Evolutionary conservation across 441 rosid species (phyloP), one percentile per base, ranked within the genome.

Genomic region (Adansonia grandidieri): DNA sequence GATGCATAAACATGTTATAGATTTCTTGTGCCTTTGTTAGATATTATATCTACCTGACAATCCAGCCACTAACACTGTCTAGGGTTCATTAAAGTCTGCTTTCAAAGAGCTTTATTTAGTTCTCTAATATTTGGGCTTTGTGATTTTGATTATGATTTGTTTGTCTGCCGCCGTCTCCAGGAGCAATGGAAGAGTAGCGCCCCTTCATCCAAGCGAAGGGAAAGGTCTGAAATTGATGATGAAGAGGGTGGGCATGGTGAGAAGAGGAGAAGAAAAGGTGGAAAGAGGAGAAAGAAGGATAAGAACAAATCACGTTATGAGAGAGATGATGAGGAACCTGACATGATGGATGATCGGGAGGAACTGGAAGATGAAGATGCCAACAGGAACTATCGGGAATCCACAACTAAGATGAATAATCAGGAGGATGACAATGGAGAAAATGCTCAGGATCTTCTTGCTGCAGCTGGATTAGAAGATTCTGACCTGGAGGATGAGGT

Each of bases 401-500:
- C 87, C 22, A 78, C 81, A 9, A 78, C 76, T 77, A 84, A 75
- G 67, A 85, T 81, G 74, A 84, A 79, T 80, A 91, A 92, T 81
- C 89, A 84, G 42, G 91, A 84, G 63, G 93, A 87, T 5, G 89
- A 86, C 61, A 86, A 74, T 22, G 98, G 86, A 79, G 98, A 88
- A 79, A 85, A 92, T 81, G 91, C 96, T 75, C 95, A 92, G 81
- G 94, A 90, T 78, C 87, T 82, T 82, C 97, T 93, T 70, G 97
- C 95, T 73, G 98, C 99, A 54, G 98, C 99, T 7, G 98, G 98
- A 47, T 97, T 97, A 50, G 97, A 94, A 89, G 99, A 97, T 84
- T 92, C 95, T 66, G 98, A 95, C 81, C 90, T 87, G 71, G 98
- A 93, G 77, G 96, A 91, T 87, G 98, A 82, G 82, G 85, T 78